phyloP scores from a whole-genome alignment of 2,329 filamentous ascomycete species.

The Colletotrichum endophyticum region DNA sequence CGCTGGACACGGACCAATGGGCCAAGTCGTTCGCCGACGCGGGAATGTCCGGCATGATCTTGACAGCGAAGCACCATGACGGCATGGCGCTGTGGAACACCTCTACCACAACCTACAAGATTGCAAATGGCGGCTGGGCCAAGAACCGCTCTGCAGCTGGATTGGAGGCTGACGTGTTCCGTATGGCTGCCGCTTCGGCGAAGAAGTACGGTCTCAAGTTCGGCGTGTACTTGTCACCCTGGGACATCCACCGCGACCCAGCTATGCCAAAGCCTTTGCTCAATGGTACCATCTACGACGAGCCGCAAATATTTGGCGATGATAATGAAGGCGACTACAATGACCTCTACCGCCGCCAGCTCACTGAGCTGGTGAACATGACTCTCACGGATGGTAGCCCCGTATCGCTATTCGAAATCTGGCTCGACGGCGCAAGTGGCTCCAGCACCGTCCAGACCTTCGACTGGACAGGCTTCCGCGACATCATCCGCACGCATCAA shows the following conservation, averaged over 20 bases:
- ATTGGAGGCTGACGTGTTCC: conserved; percentile 33
- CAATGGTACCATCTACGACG: conserved; percentile 30
- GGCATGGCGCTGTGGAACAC: conserved; percentile 40
- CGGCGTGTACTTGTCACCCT: conserved; percentile 38
- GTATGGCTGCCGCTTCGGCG: conserved; percentile 34
- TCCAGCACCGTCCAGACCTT: conserved; percentile 33
- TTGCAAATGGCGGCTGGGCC: conserved; percentile 21
- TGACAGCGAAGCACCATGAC: conserved; percentile 41
- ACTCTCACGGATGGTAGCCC: not conserved
- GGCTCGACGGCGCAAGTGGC: conserved; percentile 36
- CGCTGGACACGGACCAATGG: conserved; percentile 33
- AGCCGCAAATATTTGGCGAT: not conserved
- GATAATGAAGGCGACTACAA: not conserved
- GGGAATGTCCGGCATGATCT: conserved; percentile 34
- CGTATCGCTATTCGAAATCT: conserved; percentile 31
- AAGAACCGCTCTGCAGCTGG: conserved; percentile 27
- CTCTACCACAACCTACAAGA: conserved; percentile 35
- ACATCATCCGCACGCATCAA: conserved; percentile 26
- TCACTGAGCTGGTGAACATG: not conserved
- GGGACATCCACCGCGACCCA: conserved; percentile 40
- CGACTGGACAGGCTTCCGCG: conserved; percentile 31
- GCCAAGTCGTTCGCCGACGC: conserved; percentile 22
- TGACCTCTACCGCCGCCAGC: not conserved
- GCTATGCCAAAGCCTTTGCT: conserved; percentile 36
- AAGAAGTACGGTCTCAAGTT: conserved; percentile 36